Conservation (phyloP, 2,329 filamentous ascomycete genomes). For the Diaporthe nobilis region DNA sequence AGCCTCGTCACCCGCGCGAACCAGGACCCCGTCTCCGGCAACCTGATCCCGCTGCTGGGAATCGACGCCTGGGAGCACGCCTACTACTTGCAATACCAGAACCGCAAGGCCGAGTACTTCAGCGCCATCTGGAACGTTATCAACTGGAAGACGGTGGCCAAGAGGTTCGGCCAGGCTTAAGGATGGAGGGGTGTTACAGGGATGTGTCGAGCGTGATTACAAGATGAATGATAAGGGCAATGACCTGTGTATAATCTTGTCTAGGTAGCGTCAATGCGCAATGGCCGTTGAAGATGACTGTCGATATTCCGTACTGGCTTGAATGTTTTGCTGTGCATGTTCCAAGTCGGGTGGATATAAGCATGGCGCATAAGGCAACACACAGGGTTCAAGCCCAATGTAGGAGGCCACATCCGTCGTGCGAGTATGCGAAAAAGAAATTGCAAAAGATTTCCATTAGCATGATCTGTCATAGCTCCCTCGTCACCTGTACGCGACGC, state of each 20-base stretch:
- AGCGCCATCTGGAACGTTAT: conserved; percentile 93
- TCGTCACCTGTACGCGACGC: no score
- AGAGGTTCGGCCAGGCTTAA: conserved; percentile 69
- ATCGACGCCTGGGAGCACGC: conserved; percentile 98
- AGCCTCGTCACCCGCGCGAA: conserved; percentile 81
- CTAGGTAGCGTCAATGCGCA: conserved; percentile 7
- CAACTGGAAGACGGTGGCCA: conserved; percentile 93
- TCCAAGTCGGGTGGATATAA: not conserved
- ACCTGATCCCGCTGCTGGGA: conserved; percentile 85
- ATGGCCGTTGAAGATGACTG: not conserved
- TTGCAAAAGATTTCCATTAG: not conserved
- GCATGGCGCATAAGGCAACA: not conserved
- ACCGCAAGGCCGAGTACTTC: conserved; percentile 97
- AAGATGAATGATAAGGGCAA: not conserved
- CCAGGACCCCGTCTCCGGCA: conserved; percentile 90
- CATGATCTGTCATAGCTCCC: no score
- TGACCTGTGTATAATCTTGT: conserved; percentile 15
- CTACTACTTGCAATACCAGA: conserved; percentile 96
- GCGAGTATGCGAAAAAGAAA: not conserved
- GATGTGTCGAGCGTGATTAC: not conserved
- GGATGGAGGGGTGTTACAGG: not conserved
- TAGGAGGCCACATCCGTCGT: not conserved
- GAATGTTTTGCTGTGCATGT: not conserved
- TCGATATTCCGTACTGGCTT: not conserved
- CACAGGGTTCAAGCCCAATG: not conserved